Base-by-base conservation (phyloP, 129 eudicot genomes). In the Tagetes erecta region DNA sequence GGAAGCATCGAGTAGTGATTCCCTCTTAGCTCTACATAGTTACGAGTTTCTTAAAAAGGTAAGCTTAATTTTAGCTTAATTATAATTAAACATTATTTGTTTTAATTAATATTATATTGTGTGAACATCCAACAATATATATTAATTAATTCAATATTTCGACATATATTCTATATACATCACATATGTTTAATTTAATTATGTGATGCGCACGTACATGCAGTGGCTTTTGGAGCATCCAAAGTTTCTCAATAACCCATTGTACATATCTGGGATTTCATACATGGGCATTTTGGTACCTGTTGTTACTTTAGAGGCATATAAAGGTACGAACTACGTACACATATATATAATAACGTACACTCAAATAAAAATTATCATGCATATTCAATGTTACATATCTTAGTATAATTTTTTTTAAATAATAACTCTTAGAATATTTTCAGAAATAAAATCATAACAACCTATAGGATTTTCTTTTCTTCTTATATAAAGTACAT, bases 11-110 rank as follows among this genome's bases (percentile, higher is more conserved):
- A 74, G 50, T 6, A 64, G 76, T 38, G 86, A 83, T 59, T 67
- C 77, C 13, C 4, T 78, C n/a, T 9, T 73, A 9, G 77, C 86
- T 35, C 2, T n/a, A 53, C 72, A 70, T 9, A 51, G 52, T 30
- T 74, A 83, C 47, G 70, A 78, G 2, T 83, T 83, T 65, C 59
- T 83, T 1, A 31, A 14, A 41, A 83, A 83, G 86, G 86, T 83
- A 30, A 35, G 3, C 12, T 36, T 36, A 37, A 30, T 0, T 38
- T 11, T 20, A 8, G 12, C n/a, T 51, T 3, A n/a, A 6, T 56
- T 1, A 5, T 56, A 20, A 20, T 2, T 55, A 6, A 3, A 55
- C 49, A 44, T 44, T 44, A 10, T 44, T 56, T 30, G 27, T 20
- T 20, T 20, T 20, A 20, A 20, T 20, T 12, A 11, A 20, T 20